These are phyloP conservation scores for Calocybe gangraenosa DNA, from an alignment of 768 basidiomycete species.

Conservation along the genomic window DNA sequence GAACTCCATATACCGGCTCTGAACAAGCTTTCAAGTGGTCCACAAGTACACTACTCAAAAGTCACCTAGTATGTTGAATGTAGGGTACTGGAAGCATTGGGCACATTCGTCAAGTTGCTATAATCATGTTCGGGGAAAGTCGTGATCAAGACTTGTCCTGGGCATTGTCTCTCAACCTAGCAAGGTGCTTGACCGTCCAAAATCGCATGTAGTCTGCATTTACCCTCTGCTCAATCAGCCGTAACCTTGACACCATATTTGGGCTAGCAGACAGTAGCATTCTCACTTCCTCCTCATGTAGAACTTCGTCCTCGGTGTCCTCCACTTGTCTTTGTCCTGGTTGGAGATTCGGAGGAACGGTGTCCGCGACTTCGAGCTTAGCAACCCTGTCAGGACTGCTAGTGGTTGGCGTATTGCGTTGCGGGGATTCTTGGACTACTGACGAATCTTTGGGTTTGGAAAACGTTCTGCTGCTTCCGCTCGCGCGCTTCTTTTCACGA, in stretches of 20 bases:
- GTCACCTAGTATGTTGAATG: too few relatives aligned
- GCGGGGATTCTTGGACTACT: background rate
- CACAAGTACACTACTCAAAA: too few relatives aligned
- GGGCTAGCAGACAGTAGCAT: slow-evolving; percentile 18
- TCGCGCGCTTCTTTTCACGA: slow-evolving; percentile 30
- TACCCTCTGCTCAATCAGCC: slow-evolving; percentile 23
- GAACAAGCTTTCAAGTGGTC: too few relatives aligned
- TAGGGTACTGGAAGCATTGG: too few relatives aligned
- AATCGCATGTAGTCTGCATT: slow-evolving; percentile 20
- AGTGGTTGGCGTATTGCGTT: background rate
- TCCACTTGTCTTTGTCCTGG: background rate
- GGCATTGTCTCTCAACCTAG: slow-evolving; percentile 2
- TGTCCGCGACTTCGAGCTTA: background rate
- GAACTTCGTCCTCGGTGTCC: background rate
- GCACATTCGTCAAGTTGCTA: too few relatives aligned
- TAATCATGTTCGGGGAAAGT: too few relatives aligned
- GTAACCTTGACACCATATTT: slow-evolving; percentile 19
- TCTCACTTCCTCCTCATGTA: slow-evolving; percentile 14
- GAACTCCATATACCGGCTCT: too few relatives aligned
- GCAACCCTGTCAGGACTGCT: background rate
- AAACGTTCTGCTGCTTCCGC: slow-evolving; percentile 16
- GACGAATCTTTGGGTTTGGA: slow-evolving; percentile 4
- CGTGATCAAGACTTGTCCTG: too few relatives aligned
- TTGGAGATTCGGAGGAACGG: background rate
- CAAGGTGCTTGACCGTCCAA: slow-evolving; percentile 19